These are phyloP conservation scores for Elasticomyces elasticus DNA, from an alignment of 495 filamentous ascomycete species.

Conservation along the genomic window DNA sequence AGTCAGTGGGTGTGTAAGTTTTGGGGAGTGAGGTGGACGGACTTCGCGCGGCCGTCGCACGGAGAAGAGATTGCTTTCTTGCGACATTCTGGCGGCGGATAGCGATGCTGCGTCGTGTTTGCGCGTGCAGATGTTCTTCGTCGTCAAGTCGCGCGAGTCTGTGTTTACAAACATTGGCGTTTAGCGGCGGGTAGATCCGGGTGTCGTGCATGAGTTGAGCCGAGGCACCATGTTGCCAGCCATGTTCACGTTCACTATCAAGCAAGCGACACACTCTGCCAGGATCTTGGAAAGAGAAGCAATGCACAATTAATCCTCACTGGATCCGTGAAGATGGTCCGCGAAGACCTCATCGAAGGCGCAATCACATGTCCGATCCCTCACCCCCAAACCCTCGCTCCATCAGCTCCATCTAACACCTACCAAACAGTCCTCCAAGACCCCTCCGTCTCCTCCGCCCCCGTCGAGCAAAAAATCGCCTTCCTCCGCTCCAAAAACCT, in stretches of 20 bases:
- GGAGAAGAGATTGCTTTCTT: slow-evolving; percentile 33
- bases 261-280: neutral
- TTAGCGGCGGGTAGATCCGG: too few relatives aligned
- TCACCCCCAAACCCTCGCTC: slow-evolving; percentile 6
- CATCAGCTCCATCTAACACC: slow-evolving; percentile 7
- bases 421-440: slow-evolving; percentile 72
- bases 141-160: too few relatives aligned
- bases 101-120: too few relatives aligned
- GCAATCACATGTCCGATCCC: slow-evolving; percentile 26
- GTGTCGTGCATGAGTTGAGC: too few relatives aligned
- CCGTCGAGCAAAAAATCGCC: slow-evolving; percentile 83
- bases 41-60: slow-evolving; percentile 36
- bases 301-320: too few relatives aligned
- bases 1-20: slow-evolving; percentile 2
- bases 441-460: slow-evolving; percentile 75
- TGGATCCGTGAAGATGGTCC: slow-evolving; percentile 13
- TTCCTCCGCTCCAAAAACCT: slow-evolving; percentile 97
- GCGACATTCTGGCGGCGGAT: slow-evolving; percentile 31
- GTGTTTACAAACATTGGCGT: too few relatives aligned
- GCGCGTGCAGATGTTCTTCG: too few relatives aligned
- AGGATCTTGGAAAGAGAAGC: too few relatives aligned
- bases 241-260: neutral
- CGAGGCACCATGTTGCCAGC: too few relatives aligned
- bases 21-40: slow-evolving; percentile 7
- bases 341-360: slow-evolving; percentile 35